Base-by-base conservation (phyloP, 805 yeast species). In the Kuraishia piskuri region DNA sequence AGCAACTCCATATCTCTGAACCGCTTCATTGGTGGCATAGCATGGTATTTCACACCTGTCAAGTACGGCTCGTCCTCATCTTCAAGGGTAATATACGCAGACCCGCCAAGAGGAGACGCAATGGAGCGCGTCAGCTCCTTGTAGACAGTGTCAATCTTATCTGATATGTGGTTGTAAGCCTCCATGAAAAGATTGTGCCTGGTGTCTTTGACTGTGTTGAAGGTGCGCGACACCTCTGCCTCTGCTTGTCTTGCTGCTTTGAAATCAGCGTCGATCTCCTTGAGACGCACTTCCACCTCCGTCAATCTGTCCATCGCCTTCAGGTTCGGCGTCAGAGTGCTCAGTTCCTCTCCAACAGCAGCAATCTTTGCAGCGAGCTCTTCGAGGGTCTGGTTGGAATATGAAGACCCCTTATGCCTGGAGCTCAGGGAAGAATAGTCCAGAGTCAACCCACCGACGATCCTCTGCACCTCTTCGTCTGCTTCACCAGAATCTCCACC, bases 11-110 rank as follows among this genome's bases (percentile, higher is more conserved):
- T 90, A 58, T 89, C 96, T 59, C 92, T 78, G 67, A 90, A 94
- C 59, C 97, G 76, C 63, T 94, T 94, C 81, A 88, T 79, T 9
- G 98, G 98, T 1, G 98, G 98, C 86, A 90, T 90, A 0, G 96
- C 97, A 66, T 90, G 94, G 61, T 89, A 94, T 60, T 83, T 86
- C 48, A 90, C 77, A 1, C 98, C 99, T 0, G 83, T 80, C 31
- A 79, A 67, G 61, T 84, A 94, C 2, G 98, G 97, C 59, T 88
- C 96, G 56, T 89, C 96, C 56, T 86, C 94, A 61, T 90, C 91
- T 60, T 90, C 96, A 40, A 90, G 68, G 0, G 92, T 85, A 54
- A 94, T 73, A 57, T 88, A 86, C 0, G 98, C 98, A n/a, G 94
- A 84, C 1, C 98, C 98, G 47, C 97, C 97, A 25, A 86, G 74